Base-by-base conservation (phyloP, 805 yeast species). In the Kodamaea neixiangensis region DNA sequence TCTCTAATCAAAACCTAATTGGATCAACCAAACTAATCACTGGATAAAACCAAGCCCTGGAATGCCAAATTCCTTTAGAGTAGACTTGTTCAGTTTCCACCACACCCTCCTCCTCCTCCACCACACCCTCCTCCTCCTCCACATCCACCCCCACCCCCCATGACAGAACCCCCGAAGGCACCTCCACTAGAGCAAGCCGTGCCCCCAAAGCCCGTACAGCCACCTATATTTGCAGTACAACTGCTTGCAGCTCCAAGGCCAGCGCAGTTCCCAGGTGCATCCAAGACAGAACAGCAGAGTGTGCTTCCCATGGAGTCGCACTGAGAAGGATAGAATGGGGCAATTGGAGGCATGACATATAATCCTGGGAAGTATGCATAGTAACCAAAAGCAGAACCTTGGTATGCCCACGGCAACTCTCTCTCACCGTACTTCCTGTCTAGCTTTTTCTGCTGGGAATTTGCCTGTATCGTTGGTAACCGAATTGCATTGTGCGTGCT, bases 311-410 rank as follows among this genome's bases (percentile, higher is more conserved):
- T 49, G 38, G 39, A 41, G 14, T 31, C 34, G 31, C 46, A 41
- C 7, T 44, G 45, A 2, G 39, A 15, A 7, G 7, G 17, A 9
- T 20, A 35, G 2, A 48, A 21, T 5, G 58, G 55, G 4, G 29
- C 46, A 7, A 35, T 19, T 1, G 57, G 58, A 7, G 57, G 50
- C n/a, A 51, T 25, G 20, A 55, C 56, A 25, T 45, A 55, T 3
- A 51, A 25, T 14, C 38, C 40, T 9, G 52, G 51, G 31, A 47
- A 52, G 29, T 25, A 38, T 9, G 39, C 17, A 20, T 44, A 45
- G 29, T 22, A 22, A 6, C 29, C 29, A 22, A 22, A 22, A 5
- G 41, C 22, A 11, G 29, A 11, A 17, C 10, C 13, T 18, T 11
- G 15, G 34, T 45, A 35, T 7, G 22, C 37, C 50, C 48, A 44